Evolutionary conservation across 345 rosid genomes (phyloP).

Genomic region (Eucalyptus globulus): DNA sequence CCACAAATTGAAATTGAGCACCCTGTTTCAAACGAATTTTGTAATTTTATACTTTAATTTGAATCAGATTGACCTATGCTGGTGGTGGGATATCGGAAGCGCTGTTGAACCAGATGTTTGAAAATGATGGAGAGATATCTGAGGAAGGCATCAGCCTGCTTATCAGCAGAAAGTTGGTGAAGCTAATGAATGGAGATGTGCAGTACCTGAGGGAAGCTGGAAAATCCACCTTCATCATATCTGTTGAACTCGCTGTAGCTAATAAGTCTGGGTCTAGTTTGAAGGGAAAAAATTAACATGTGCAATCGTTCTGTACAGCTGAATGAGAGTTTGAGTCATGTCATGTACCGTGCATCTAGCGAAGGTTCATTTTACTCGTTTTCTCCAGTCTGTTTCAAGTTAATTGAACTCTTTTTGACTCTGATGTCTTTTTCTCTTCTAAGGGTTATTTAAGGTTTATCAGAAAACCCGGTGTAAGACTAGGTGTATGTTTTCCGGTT

Average conservation of each 20-base stretch:
- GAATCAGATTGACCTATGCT: conserved; percentile 45
- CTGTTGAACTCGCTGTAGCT: conserved; percentile 67
- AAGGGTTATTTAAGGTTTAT: neutral
- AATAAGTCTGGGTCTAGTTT: neutral
- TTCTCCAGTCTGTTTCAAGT: neutral
- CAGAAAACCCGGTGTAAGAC: neutral
- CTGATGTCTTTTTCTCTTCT: neutral
- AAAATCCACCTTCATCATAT: conserved; percentile 51
- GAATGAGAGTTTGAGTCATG: neutral
- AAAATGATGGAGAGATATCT: conserved; percentile 38
- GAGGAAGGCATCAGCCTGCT: conserved; percentile 75
- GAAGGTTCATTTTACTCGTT: neutral
- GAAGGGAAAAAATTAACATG: neutral
- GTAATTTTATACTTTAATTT: neutral
- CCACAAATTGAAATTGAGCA: neutral
- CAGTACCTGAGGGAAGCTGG: conserved; percentile 83
- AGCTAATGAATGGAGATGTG: conserved; percentile 88
- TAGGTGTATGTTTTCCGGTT: neutral
- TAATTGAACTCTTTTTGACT: neutral
- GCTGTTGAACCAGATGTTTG: conserved; percentile 71
- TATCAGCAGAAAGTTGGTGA: conserved; percentile 65
- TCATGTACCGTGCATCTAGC: neutral
- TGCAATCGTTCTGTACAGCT: neutral
- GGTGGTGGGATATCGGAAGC: conserved; percentile 65
- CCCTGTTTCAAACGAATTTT: neutral